These are phyloP conservation scores for Corinectria fuckeliana DNA, from an alignment of 2,329 filamentous ascomycete genomes.

Conservation along the genomic window DNA sequence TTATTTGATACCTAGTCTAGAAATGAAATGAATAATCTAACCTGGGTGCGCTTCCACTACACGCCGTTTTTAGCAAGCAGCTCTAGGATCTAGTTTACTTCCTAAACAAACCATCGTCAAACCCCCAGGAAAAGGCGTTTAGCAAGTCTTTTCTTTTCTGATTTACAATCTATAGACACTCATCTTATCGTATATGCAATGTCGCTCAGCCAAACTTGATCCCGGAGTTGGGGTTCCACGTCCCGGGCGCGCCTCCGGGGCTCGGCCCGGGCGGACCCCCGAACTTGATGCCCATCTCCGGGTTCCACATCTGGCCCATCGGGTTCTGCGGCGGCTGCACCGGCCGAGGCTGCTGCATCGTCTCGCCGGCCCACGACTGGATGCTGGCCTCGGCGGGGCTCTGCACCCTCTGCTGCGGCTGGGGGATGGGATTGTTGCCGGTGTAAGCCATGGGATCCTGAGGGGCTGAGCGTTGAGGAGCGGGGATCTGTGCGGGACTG, in stretches of 20 bases:
- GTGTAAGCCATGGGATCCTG: too few relatives aligned
- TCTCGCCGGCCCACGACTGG: slow-evolving; percentile 64
- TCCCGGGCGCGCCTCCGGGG: slow-evolving; percentile 45
- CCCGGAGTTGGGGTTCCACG: slow-evolving; percentile 66
- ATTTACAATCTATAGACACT: not conserved
- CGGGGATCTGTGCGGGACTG: slow-evolving; percentile 28
- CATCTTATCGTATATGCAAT: not conserved
- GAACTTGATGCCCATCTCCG: slow-evolving; percentile 83
- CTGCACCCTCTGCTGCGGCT: slow-evolving; percentile 28
- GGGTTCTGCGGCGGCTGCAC: slow-evolving; percentile 49
- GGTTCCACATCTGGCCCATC: slow-evolving; percentile 66
- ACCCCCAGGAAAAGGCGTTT: not conserved
- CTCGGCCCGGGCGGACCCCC: slow-evolving; percentile 48
- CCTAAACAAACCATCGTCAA: not conserved
- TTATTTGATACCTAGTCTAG: slow-evolving; percentile 12
- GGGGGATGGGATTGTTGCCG: slow-evolving; percentile 31
- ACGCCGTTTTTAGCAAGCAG: too few relatives aligned
- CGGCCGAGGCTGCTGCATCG: slow-evolving; percentile 62
- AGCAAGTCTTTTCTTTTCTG: not conserved
- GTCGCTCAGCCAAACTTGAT: slow-evolving; percentile 58
- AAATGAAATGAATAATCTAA: not conserved
- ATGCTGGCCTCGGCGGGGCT: slow-evolving; percentile 56
- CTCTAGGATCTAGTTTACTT: not conserved
- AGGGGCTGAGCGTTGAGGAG: slow-evolving; percentile 21
- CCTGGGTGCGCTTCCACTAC: too few relatives aligned